A percentile compares a stretch with the other conserved stretches of the same genome.
Evolutionary conservation across 2,329 filamentous ascomycete species (phyloP).

Genomic region (Passalora sequoiae): DNA sequence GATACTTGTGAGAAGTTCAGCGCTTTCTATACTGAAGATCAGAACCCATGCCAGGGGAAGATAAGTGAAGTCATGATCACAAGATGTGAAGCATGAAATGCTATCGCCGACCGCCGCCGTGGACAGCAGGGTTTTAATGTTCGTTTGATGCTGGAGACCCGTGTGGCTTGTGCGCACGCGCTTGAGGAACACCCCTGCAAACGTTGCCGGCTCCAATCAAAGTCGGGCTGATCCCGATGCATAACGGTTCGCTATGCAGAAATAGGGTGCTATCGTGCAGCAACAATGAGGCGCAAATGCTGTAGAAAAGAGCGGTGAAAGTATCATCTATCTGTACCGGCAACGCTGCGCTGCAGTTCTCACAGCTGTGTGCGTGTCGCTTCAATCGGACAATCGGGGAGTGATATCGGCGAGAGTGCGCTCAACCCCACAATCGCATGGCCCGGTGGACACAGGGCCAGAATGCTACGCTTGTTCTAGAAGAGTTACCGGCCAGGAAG

Average conservation of each 20-base stretch:
- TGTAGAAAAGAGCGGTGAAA: no score
- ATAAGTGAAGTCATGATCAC: background rate
- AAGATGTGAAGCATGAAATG: background rate
- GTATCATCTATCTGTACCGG: no score
- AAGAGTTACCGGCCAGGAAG: no score
- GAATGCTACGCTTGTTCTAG: no score
- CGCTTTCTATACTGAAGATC: background rate
- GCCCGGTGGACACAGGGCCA: no score
- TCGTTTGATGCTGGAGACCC: background rate
- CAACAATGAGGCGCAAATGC: background rate
- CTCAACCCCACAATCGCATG: no score
- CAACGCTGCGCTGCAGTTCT: no score
- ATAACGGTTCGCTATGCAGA: background rate
- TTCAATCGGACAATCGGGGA: no score
- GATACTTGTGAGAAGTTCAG: background rate
- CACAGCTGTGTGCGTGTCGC: no score
- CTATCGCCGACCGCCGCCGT: background rate
- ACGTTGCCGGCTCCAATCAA: background rate
- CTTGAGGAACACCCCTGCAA: background rate
- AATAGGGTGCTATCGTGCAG: background rate
- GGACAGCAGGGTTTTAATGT: background rate
- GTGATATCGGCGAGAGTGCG: no score
- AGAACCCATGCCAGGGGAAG: background rate
- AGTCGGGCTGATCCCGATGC: background rate
- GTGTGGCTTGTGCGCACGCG: background rate